These are phyloP conservation scores for Venturia pyrina DNA, from an alignment of 2,329 filamentous ascomycete species.

Conservation along the genomic window DNA sequence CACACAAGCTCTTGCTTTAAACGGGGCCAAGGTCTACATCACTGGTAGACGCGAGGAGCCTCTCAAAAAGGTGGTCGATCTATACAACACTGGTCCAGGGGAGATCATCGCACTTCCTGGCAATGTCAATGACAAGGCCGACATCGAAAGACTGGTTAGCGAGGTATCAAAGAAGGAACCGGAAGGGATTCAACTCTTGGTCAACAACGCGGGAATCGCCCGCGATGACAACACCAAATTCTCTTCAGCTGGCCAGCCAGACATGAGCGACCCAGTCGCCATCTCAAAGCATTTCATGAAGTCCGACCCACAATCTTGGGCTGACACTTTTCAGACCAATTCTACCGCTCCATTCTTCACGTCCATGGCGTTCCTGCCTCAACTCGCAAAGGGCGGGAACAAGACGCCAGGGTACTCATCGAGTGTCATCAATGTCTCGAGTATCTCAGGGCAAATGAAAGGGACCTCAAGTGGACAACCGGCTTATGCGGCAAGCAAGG, in stretches of 20 bases:
- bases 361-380: conserved; percentile 58
- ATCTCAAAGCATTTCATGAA: conserved; percentile 56
- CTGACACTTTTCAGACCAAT: conserved; percentile 60
- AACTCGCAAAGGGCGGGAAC: conserved; percentile 57
- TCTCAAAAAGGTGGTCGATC: conserved; percentile 39
- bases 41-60: conserved; percentile 39
- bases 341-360: conserved; percentile 68
- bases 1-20: conserved; percentile 46
- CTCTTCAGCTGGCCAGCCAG: conserved; percentile 37
- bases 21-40: conserved; percentile 52
- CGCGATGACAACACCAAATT: conserved; percentile 46
- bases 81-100: conserved; percentile 34
- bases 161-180: conserved; percentile 47
- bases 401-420: conserved; percentile 48
- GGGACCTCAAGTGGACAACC: conserved; percentile 62
- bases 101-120: conserved; percentile 46
- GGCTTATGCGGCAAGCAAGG: conserved; percentile 72
- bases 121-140: conserved; percentile 54
- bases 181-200: conserved; percentile 56
- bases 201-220: conserved; percentile 54
- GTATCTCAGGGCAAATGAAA: conserved; percentile 65
- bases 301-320: conserved; percentile 58
- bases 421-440: conserved; percentile 62
- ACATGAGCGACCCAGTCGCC: conserved; percentile 41
- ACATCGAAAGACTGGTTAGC: conserved; percentile 47